Evolutionary conservation across 305 asterid species (phyloP), one percentile per base, ranked within the genome.

Genomic region (Fraxinus ornus): DNA sequence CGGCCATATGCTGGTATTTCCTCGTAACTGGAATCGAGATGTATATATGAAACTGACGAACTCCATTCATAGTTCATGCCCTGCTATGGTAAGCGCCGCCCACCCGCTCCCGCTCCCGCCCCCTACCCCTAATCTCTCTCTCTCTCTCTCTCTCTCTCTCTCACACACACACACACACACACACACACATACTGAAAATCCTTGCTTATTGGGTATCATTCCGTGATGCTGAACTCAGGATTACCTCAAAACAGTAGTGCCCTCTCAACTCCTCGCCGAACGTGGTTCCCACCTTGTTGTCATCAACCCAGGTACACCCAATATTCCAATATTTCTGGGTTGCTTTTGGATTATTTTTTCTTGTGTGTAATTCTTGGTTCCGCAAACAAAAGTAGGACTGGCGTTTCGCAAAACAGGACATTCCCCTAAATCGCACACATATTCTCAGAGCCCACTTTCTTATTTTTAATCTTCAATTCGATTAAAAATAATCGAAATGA

Each of bases 261-360:
- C 99, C 10, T 91, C 98, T 71, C 97, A 96, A 36, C 88, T 96
- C 68, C 89, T 94, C 85, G 94, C 91, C 70, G 99, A 96, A 32
- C 97, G 99, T 82, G 98, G 99, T 85, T 92, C 97, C 92, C 90
- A 90, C 84, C 93, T 96, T 82, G 97, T 96, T 77, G 95, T 96
- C 86, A 92, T 96, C 87, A 96, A 95, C 86, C 98, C 98, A 91
- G 98, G 98, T 86, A 35, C 80, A 1, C 79, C 60, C 28, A 57
- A 73, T 47, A 77, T 85, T 75, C 55, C 73, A 71, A 62, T 3
- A 9, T 19, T 66, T 66, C 37, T 22, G 15, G 74, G 74, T 26
- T 24, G 32, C 19, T 66, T 28, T 26, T 26, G 37, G 9, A 47
- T 47, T 47, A 12, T 47, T 13, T 47, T 41, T 47, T 47, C 57